Conservation (phyloP, 2,329 filamentous ascomycete genomes). For the Boeremia exigua region DNA sequence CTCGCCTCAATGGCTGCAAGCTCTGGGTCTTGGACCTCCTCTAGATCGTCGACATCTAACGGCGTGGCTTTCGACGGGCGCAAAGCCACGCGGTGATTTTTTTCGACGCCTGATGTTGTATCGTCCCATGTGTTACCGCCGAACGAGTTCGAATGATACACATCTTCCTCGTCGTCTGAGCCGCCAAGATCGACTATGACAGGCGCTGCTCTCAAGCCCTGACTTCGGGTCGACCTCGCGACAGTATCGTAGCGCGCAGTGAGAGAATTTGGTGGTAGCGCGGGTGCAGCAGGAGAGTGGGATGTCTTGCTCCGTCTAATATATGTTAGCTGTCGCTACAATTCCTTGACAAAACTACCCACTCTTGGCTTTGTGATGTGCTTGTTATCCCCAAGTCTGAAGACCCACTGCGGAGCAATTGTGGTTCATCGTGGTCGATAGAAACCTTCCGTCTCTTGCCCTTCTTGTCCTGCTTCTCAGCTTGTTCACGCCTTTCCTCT, state of each 20-base stretch:
- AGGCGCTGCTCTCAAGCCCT: conserved; percentile 13
- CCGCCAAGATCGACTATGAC: conserved; percentile 36
- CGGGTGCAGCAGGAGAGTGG: conserved; percentile 26
- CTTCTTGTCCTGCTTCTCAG: conserved; percentile 23
- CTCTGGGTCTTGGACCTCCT: conserved; percentile 39
- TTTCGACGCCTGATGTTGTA: background rate
- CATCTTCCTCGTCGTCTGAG: conserved; percentile 31
- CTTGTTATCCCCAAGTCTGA: conserved; percentile 14
- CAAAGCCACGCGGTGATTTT: conserved; percentile 10
- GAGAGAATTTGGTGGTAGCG: conserved; percentile 29
- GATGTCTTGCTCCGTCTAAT: conserved; percentile 34
- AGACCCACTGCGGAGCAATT: conserved; percentile 14
- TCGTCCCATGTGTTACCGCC: background rate
- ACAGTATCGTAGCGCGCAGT: conserved; percentile 39
- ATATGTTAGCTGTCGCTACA: conserved; percentile 1
- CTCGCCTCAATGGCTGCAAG: conserved; percentile 37
- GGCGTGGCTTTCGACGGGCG: conserved; percentile 15
- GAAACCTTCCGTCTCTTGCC: conserved; percentile 30
- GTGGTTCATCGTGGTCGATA: conserved; percentile 20
- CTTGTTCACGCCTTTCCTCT: conserved; percentile 34
- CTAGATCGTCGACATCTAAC: conserved; percentile 32
- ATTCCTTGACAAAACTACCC: background rate
- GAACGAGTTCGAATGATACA: conserved; percentile 18
- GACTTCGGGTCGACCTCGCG: conserved; percentile 21
- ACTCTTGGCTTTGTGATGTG: conserved; percentile 26